phyloP scores from a whole-genome alignment of 192 early-diverging fungal species.

The Backusella morwellensis region DNA sequence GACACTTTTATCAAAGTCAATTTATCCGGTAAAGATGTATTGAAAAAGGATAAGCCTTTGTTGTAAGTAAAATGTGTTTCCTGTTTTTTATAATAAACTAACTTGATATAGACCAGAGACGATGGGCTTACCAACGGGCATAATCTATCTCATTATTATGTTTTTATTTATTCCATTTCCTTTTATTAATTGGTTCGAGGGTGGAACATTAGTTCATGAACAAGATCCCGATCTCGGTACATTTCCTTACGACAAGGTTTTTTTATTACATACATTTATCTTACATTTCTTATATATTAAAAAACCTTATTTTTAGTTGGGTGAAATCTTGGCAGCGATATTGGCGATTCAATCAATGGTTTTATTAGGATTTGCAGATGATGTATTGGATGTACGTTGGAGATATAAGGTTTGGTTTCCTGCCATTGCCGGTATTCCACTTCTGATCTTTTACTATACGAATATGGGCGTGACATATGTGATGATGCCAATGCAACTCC shows the following conservation, averaged over 20 bases:
- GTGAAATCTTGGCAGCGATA: conserved; percentile 88
- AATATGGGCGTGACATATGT: conserved; percentile 87
- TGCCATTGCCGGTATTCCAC: conserved; percentile 86
- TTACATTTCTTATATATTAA: not conserved
- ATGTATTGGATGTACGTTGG: conserved; percentile 96
- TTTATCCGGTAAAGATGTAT: conserved; percentile 75
- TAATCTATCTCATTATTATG: conserved; percentile 83
- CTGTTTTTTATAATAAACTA: not conserved
- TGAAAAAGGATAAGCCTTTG: conserved; percentile 71
- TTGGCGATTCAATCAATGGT: conserved; percentile 95
- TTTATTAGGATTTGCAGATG: conserved; percentile 97
- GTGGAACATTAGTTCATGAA: conserved; percentile 26
- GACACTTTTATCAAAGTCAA: conserved; percentile 76
- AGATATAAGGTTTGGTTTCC: conserved; percentile 94
- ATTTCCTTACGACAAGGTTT: conserved; percentile 76
- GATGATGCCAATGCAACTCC: conserved; percentile 80
- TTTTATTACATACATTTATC: not conserved
- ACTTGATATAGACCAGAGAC: conserved; percentile 74
- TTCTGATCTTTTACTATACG: conserved; percentile 93
- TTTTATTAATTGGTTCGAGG: conserved; percentile 82
- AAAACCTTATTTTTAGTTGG: conserved; percentile 53
- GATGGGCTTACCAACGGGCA: conserved; percentile 88
- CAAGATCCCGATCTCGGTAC: conserved; percentile 42
- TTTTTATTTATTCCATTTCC: conserved; percentile 95
- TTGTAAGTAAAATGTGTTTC: conserved; percentile 47